Evolutionary conservation across 192 early-diverging fungal genomes (phyloP), one percentile per base, ranked within the genome.

Genomic region (Linnemannia exigua): DNA sequence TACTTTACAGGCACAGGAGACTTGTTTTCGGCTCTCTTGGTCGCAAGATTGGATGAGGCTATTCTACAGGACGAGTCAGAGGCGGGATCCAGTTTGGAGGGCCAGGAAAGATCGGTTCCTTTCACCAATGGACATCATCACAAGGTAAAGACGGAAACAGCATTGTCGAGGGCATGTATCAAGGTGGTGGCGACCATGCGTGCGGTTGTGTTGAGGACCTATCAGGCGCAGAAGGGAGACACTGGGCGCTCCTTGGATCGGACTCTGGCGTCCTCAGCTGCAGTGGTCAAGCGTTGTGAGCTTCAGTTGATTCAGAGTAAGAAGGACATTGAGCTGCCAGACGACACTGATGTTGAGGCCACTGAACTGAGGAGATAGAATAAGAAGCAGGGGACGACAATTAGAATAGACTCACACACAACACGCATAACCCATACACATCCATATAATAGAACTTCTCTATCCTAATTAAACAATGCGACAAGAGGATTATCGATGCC

Each of bases 1-100:
- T 93, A 92, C 70, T 99, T 97, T 82, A 97, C 96, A 2, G 98
- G 98, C n/a, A 95, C 98, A 0, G 98, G 98, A 66, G 98, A 99
- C 79, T 74, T 99, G 22, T 96, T 97, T 75, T 91, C 96, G 2
- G 95, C 96, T 0, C 74, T 98, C 25, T 72, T 95, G 15, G 79
- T 95, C 36, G 96, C 95, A 12, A 79, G 93, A 63, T 77, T 94
- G 37, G 88, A 91, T 2, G 88, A 91, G 36, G 78, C 88, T 28
- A 72, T 88, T 3, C 46, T 74, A 12, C 28, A 74, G 33, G 44
- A 28, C 22, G 46, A 46, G 44, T 25, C 25, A 63, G 25, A 63
- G 58, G 58, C 25, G 25, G 58, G 11, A 28, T 61, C 58, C 25
- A 31, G 11, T n/a, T 22, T n/a, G n/a, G 52, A 58, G 54, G 54